phyloP scores from a whole-genome alignment of 2,329 filamentous ascomycete genomes.

The Colletotrichum chrysophilum region DNA sequence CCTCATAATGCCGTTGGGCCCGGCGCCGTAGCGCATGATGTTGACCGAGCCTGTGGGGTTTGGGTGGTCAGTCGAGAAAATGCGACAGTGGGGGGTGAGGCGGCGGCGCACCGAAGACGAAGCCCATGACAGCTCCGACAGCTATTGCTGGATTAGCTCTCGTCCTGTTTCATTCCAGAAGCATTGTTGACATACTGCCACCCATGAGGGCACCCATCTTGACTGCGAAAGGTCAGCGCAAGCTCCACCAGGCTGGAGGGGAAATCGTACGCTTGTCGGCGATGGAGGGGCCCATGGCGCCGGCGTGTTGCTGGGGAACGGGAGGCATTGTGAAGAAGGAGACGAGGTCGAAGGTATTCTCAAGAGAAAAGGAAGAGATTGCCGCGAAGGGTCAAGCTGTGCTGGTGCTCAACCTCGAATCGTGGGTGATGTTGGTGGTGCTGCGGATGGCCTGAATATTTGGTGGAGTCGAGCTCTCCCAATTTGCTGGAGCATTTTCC shows the following conservation, averaged over 20 bases:
- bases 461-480: slow-evolving; percentile 13
- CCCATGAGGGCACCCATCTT: slow-evolving; percentile 99
- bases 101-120: slow-evolving; percentile 82
- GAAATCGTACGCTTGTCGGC: slow-evolving; percentile 57
- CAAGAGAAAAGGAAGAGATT: not conserved
- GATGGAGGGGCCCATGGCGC: slow-evolving; percentile 53
- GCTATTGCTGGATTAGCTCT: slow-evolving; percentile 60
- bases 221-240: slow-evolving; percentile 57
- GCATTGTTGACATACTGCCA: slow-evolving; percentile 72
- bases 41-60: slow-evolving; percentile 76
- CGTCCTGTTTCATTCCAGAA: not conserved
- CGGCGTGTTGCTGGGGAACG: slow-evolving; percentile 39
- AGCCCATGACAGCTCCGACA: slow-evolving; percentile 95
- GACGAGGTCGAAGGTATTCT: not conserved
- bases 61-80: not conserved
- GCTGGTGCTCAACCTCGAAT: not conserved
- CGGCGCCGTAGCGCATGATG: slow-evolving; percentile 94
- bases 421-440: not conserved
- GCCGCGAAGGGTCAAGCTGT: not conserved
- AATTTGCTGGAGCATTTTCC: slow-evolving; percentile 8
- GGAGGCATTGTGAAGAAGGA: not conserved
- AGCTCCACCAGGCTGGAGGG: not conserved
- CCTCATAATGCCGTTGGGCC: slow-evolving; percentile 90
- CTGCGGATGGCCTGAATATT: not conserved
- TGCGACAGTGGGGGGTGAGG: not conserved